Evolutionary conservation across 2,329 filamentous ascomycete species (phyloP).

Genomic region (Uncinocarpus reesii): DNA sequence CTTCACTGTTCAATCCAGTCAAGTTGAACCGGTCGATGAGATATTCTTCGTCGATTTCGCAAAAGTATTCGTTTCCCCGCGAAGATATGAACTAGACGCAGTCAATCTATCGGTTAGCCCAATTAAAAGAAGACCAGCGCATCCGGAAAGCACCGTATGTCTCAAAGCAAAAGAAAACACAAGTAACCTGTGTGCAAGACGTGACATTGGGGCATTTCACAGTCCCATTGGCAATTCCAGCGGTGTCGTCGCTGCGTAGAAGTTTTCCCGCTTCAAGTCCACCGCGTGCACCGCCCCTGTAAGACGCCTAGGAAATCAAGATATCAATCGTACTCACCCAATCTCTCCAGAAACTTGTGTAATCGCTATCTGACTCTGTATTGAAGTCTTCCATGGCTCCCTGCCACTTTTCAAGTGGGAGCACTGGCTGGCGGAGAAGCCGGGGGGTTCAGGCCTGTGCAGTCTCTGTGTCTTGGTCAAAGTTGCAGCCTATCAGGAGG

Average conservation of each 20-base stretch:
- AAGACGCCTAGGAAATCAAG: conserved; percentile 1
- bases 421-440: neutral
- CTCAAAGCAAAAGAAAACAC: neutral
- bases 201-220: neutral
- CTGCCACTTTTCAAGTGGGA: neutral
- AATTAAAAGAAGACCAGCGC: neutral
- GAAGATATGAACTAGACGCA: conserved; percentile 80
- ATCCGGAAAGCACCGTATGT: too few relatives aligned
- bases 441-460: too few relatives aligned
- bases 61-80: conserved; percentile 97
- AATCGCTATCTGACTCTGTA: conserved; percentile 87
- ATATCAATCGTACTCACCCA: conserved; percentile 60
- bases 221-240: conserved; percentile 1
- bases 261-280: neutral
- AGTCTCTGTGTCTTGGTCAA: too few relatives aligned
- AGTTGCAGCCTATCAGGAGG: too few relatives aligned
- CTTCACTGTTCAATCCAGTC: conserved; percentile 91
- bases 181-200: neutral
- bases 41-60: conserved; percentile 98
- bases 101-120: neutral
- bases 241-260: neutral
- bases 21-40: conserved; percentile 96
- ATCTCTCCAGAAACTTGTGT: conserved; percentile 98
- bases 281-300: too few relatives aligned
- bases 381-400: conserved; percentile 83